These are phyloP conservation scores for Botryotinia narcissicola DNA, from an alignment of 2,329 filamentous ascomycete genomes.

Conservation along the genomic window DNA sequence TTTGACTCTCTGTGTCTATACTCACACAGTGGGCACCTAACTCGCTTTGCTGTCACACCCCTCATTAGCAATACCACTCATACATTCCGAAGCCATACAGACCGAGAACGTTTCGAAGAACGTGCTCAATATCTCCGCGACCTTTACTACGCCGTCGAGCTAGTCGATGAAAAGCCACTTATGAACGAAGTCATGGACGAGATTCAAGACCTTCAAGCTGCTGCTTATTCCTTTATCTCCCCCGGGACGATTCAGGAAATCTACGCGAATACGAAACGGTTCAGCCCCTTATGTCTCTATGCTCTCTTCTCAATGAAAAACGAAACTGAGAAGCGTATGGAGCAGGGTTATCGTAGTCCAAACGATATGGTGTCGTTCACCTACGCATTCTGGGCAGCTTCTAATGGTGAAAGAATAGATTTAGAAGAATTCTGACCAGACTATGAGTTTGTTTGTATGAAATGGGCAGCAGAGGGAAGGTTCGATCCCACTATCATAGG, in stretches of 20 bases:
- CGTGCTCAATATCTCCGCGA: too few relatives aligned
- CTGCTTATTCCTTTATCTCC: neutral
- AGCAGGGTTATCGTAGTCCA: fast-evolving
- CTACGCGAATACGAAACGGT: neutral
- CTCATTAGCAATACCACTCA: neutral
- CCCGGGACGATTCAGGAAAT: neutral
- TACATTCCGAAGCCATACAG: too few relatives aligned
- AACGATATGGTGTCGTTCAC: neutral
- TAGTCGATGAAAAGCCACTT: neutral
- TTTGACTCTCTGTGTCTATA: neutral
- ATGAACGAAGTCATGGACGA: neutral
- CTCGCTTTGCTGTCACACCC: neutral
- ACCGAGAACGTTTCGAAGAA: neutral
- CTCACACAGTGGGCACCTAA: neutral
- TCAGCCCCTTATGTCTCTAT: neutral
- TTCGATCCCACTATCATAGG: neutral
- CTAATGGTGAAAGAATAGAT: neutral
- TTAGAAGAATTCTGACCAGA: neutral
- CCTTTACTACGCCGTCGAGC: neutral
- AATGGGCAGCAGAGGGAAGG: fast-evolving
- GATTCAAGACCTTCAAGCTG: neutral
- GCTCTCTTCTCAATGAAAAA: neutral
- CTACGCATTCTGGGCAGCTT: neutral
- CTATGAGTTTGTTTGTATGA: neutral
- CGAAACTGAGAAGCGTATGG: neutral